A percentile compares a stretch with the other conserved stretches of the same genome.
phyloP scores from a whole-genome alignment of 202 grass and related monocot genomes.

The Panicum hallii region DNA sequence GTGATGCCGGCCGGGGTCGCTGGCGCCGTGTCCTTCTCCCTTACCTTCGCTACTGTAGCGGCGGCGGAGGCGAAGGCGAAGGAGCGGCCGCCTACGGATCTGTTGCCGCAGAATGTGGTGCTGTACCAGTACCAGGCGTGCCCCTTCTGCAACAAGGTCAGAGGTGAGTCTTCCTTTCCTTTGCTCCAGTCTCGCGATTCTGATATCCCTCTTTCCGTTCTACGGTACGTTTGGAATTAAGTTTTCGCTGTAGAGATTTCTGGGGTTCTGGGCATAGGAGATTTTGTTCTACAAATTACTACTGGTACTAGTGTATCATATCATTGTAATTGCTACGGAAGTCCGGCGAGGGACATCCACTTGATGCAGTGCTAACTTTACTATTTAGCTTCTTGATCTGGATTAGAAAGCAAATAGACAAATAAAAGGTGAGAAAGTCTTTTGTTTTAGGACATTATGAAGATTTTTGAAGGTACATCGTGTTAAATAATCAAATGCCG shows the following conservation, averaged over 20 bases:
- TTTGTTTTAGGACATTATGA: neutral
- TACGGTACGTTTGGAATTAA: neutral
- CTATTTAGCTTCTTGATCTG: neutral
- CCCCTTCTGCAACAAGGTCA: constrained; percentile 99
- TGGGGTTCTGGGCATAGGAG: neutral
- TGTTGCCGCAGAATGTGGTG: constrained; percentile 75
- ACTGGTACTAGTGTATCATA: neutral
- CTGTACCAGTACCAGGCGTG: constrained; percentile 96
- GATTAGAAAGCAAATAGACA: neutral
- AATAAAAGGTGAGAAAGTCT: neutral
- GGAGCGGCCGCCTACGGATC: constrained; percentile 62
- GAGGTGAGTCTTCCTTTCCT: constrained; percentile 54
- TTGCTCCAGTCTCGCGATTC: neutral
- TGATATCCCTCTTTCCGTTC: neutral
- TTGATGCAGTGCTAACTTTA: neutral
- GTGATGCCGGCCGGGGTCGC: constrained; percentile 60
- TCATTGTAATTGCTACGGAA: neutral
- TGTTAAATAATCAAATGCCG: neutral
- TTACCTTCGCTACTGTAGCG: constrained; percentile 69
- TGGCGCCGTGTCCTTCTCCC: constrained; percentile 77
- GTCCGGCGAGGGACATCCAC: neutral
- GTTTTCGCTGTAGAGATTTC: neutral
- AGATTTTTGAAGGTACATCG: neutral
- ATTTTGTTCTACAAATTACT: neutral
- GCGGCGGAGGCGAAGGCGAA: constrained; percentile 72